phyloP scores from a whole-genome alignment of 345 rosid genomes.

The Heritiera fomes region DNA sequence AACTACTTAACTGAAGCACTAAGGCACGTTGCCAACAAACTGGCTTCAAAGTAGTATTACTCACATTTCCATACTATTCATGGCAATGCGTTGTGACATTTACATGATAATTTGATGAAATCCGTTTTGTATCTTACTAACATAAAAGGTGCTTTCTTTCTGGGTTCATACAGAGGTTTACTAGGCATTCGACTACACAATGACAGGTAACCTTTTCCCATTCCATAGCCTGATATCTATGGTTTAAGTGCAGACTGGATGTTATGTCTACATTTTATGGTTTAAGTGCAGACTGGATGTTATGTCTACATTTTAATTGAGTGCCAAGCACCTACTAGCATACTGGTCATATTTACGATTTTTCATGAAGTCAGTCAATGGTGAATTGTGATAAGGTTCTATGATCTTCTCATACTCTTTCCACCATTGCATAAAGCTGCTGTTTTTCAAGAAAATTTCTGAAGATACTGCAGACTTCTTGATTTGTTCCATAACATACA shows the following conservation, averaged over 20 bases:
- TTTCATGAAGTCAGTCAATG: slow-evolving; percentile 46
- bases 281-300: too few species aligned
- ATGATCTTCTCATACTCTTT: slow-evolving; percentile 35
- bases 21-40: too few species aligned
- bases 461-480: slow-evolving; percentile 52
- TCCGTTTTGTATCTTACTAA: background rate
- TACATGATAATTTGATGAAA: too few species aligned
- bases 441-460: slow-evolving; percentile 54
- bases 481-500: slow-evolving; percentile 42
- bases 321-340: slow-evolving; percentile 21
- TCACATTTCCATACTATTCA: background rate
- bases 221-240: too few species aligned
- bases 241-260: too few species aligned
- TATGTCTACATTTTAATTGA: background rate
- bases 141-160: too few species aligned
- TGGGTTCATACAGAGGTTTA: too few species aligned
- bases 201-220: too few species aligned
- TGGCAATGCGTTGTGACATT: background rate
- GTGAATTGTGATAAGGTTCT: slow-evolving; percentile 23
- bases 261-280: background rate
- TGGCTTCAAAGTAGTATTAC: background rate
- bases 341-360: slow-evolving; percentile 28
- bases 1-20: too few species aligned
- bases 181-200: too few species aligned
- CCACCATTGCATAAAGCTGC: slow-evolving; percentile 86